Evolutionary conservation across 805 yeast genomes (phyloP).

Genomic region (Zygosaccharomyces pseudorouxii): DNA sequence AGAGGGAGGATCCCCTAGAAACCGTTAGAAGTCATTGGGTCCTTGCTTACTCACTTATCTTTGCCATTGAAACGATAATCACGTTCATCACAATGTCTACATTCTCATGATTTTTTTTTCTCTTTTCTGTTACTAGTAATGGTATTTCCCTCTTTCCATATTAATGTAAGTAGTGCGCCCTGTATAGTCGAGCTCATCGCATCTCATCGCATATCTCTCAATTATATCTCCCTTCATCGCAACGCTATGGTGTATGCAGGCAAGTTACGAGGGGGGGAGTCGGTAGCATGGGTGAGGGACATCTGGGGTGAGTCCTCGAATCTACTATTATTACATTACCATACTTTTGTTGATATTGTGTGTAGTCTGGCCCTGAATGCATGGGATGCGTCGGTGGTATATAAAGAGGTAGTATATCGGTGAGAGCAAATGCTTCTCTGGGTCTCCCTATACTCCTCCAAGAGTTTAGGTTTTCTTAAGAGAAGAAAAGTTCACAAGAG

Average conservation of each 20-base stretch:
- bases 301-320: not conserved
- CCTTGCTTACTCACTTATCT: no score
- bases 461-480: not conserved
- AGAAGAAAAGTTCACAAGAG: not conserved
- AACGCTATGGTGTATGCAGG: not conserved
- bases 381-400: not conserved
- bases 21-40: not conserved
- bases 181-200: constrained; percentile 1
- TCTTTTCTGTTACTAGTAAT: not conserved
- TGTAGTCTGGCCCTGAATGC: not conserved
- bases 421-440: not conserved
- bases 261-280: not conserved
- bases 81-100: not conserved
- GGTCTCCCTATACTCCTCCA: not conserved
- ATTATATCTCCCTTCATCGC: not conserved
- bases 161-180: not conserved
- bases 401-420: not conserved
- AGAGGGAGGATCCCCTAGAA: constrained; percentile 3
- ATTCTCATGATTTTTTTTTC: not conserved
- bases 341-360: not conserved
- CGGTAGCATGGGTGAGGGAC: not conserved
- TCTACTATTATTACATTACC: not conserved
- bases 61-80: not conserved
- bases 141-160: not conserved
- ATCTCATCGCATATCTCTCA: not conserved